phyloP scores from a whole-genome alignment of 2,329 filamentous ascomycete species.

The Clathrospora elynae region DNA sequence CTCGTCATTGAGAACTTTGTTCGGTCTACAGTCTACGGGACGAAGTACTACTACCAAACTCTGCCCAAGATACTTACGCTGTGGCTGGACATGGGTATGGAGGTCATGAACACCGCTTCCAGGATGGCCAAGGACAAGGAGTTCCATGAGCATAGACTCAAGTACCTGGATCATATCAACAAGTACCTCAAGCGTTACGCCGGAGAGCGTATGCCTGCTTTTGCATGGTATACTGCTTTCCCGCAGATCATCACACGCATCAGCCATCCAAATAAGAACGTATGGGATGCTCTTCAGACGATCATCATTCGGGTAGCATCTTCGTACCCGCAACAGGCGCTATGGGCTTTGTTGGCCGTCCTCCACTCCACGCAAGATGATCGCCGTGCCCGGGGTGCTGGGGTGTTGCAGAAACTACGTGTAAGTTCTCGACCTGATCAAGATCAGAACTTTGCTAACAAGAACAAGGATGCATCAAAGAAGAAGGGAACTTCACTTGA shows the following conservation, averaged over 20 bases:
- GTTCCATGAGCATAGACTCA: conserved; percentile 35
- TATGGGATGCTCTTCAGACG: conserved; percentile 75
- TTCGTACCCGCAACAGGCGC: conserved; percentile 83
- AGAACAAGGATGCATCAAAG: conserved; percentile 57
- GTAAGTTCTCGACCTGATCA: conserved; percentile 24
- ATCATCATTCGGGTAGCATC: conserved; percentile 88
- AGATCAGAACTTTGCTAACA: conserved; percentile 37
- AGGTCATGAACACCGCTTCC: conserved; percentile 55
- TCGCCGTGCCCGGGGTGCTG: conserved; percentile 61
- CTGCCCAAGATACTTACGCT: conserved; percentile 88
- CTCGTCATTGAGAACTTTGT: conserved; percentile 94
- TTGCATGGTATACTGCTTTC: conserved; percentile 80
- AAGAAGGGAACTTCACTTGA: conserved; percentile 63
- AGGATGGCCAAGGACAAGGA: conserved; percentile 37
- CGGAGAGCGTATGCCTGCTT: conserved; percentile 67
- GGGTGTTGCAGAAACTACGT: conserved; percentile 51
- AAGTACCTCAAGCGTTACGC: conserved; percentile 80
- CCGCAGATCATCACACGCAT: conserved; percentile 97
- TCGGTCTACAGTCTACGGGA: conserved; percentile 82
- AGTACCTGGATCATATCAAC: conserved; percentile 53
- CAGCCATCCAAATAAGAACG: conserved; percentile 77
- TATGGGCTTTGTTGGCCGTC: conserved; percentile 90
- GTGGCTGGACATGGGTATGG: conserved; percentile 88
- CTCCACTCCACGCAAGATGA: conserved; percentile 79
- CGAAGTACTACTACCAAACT: conserved; percentile 95